Evolutionary conservation across 1,139 yeast genomes (phyloP), one percentile per base, ranked within the genome.

Genomic region (Taphrina populina): DNA sequence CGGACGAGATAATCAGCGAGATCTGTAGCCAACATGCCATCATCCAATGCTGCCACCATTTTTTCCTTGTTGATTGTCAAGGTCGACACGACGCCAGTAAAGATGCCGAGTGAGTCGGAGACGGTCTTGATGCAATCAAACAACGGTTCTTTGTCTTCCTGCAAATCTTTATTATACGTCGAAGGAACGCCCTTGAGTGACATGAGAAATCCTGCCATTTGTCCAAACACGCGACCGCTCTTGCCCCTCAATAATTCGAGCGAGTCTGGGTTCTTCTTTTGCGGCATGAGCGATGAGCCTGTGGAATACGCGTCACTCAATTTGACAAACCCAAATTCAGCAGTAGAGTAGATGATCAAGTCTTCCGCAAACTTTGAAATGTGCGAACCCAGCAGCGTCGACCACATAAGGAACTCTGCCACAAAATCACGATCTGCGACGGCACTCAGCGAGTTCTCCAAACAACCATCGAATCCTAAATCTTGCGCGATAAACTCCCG

Each of bases 11-110:
- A 92, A 71, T 92, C 99, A 39, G 99, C 99, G 65, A 92, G 78
- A 70, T 92, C 99, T 21, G 99, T 92, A 15, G 98, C 98, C 66
- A 92, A 79, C 98, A 92, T 94, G 71, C 94, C 98, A 95, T 90
- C 90, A 30, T 97, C 90, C 66, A 92, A 78, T 0, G 97, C 94
- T 41, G 78, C 81, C 64, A 77, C 78, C 98, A 92, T 92, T 64
- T 77, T 83, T 58, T 79, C 82, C 62, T 79, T 77, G 64, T 84
- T 78, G 63, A 90, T 85, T 34, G 71, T 68, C 65, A 92, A 76
- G 1, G 98, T 92, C 2, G 96, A 87, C 51, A 92, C 76, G 13
- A 92, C 97, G 60, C 99, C 99, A 2, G 96, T 90, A 34, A 97
- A 95, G 66, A 92, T 92, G 63, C 87, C 77, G 47, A 90, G 78